Percentiles rank a stretch among this genome's conserved stretches.
These are phyloP conservation scores for Collybia sordida DNA, from an alignment of 768 basidiomycete species.

Conservation along the genomic window DNA sequence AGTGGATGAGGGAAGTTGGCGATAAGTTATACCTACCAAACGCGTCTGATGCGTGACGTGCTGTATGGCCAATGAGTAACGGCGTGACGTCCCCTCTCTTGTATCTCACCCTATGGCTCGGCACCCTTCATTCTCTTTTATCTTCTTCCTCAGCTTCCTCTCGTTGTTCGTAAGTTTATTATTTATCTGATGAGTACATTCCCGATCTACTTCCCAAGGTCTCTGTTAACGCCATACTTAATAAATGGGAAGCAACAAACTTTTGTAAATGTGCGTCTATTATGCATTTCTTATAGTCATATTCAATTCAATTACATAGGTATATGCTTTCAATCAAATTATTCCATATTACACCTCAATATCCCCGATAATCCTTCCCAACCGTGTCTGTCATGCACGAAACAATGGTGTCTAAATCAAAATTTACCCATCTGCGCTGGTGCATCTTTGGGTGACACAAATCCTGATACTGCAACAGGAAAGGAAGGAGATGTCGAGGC, in stretches of 20 bases:
- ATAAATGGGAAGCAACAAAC: conserved; percentile 88
- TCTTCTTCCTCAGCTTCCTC: conserved; percentile 12
- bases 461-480: conserved; percentile 91
- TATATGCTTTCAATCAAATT: conserved; percentile 88
- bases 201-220: conserved; percentile 11
- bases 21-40: conserved; percentile 4
- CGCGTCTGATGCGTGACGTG: not conserved
- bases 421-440: conserved; percentile 82
- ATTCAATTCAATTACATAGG: conserved; percentile 43
- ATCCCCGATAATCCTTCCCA: conserved; percentile 83
- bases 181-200: not conserved
- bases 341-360: conserved; percentile 79
- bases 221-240: conserved; percentile 42
- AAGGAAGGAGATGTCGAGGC: conserved; percentile 96
- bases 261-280: conserved; percentile 78
- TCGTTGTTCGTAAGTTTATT: conserved; percentile 22
- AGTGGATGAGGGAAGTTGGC: conserved; percentile 13
- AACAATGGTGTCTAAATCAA: conserved; percentile 94
- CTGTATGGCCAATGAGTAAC: not conserved
- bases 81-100: not conserved
- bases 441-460: conserved; percentile 79
- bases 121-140: not conserved
- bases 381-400: conserved; percentile 91
- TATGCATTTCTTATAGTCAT: not conserved
- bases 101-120: conserved; percentile 8